phyloP scores from a whole-genome alignment of 2,329 filamentous ascomycete genomes.

The Mycogone perniciosa region DNA sequence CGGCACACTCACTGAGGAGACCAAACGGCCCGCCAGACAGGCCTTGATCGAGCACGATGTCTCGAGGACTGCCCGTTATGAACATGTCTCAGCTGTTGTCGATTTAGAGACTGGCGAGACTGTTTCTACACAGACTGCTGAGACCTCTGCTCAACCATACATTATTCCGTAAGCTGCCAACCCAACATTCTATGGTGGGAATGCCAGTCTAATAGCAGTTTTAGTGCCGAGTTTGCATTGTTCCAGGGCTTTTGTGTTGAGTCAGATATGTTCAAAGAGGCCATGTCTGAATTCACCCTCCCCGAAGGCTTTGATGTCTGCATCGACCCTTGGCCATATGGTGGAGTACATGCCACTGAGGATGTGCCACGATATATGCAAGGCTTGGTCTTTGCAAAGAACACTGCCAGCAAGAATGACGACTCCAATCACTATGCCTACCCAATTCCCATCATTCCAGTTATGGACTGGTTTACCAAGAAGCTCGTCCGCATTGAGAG shows the following conservation, averaged over 20 bases:
- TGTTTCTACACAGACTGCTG: constrained; percentile 19
- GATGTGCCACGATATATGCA: constrained; percentile 40
- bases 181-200: background rate
- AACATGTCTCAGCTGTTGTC: constrained; percentile 34
- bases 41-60: constrained; percentile 41
- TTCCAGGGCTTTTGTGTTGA: constrained; percentile 36
- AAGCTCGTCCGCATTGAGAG: constrained; percentile 52
- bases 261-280: constrained; percentile 40
- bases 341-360: constrained; percentile 35
- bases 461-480: constrained; percentile 52
- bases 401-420: constrained; percentile 35
- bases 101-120: constrained; percentile 29
- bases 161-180: constrained; percentile 24
- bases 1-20: constrained; percentile 37
- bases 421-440: constrained; percentile 59
- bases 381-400: constrained; percentile 43
- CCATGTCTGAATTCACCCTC: constrained; percentile 40
- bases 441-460: constrained; percentile 52
- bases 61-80: constrained; percentile 25
- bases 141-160: constrained; percentile 30
- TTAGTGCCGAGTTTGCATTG: constrained; percentile 33
- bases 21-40: constrained; percentile 39
- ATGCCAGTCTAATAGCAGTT: background rate
- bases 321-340: constrained; percentile 64
- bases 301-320: constrained; percentile 38